These are phyloP conservation scores for Styphnolobium japonicum DNA, from an alignment of 306 rosid species.

Conservation along the genomic window DNA sequence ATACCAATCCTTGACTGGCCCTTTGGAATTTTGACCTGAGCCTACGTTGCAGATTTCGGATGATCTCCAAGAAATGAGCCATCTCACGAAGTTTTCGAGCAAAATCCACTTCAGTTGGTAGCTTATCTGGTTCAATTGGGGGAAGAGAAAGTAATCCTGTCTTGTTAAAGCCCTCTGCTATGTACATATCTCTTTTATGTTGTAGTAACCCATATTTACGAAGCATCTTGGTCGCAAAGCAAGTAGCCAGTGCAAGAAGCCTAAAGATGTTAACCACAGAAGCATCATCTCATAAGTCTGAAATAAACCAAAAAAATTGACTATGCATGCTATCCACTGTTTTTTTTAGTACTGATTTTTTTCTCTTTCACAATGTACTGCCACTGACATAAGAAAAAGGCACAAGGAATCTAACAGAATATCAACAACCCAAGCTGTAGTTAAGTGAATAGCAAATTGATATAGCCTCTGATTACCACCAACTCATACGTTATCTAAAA, in stretches of 20 bases:
- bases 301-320: not conserved
- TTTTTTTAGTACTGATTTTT: not conserved
- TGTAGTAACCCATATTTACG: slow-evolving; percentile 73
- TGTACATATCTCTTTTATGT: slow-evolving; percentile 41
- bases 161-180: slow-evolving; percentile 35
- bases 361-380: slow-evolving; percentile 2
- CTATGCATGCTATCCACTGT: not conserved
- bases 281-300: slow-evolving; percentile 19
- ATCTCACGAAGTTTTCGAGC: slow-evolving; percentile 73
- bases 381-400: not conserved
- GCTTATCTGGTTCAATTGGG: slow-evolving; percentile 45
- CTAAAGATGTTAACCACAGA: slow-evolving; percentile 41
- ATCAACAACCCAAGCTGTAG: slow-evolving; percentile 1
- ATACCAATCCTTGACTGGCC: slow-evolving; percentile 74
- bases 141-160: slow-evolving; percentile 54
- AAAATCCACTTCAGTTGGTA: slow-evolving; percentile 47
- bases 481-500: slow-evolving; percentile 9
- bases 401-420: slow-evolving; percentile 16
- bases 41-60: slow-evolving; percentile 74
- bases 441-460: slow-evolving; percentile 7
- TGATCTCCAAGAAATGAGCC: slow-evolving; percentile 90
- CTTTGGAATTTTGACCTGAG: slow-evolving; percentile 69
- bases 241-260: slow-evolving; percentile 81
- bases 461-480: not conserved
- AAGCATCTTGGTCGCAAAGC: slow-evolving; percentile 87